Percentiles rank a stretch among this genome's conserved stretches.
phyloP scores from a whole-genome alignment of 1,139 yeast genomes.

The Candida pseudocylindracea region DNA sequence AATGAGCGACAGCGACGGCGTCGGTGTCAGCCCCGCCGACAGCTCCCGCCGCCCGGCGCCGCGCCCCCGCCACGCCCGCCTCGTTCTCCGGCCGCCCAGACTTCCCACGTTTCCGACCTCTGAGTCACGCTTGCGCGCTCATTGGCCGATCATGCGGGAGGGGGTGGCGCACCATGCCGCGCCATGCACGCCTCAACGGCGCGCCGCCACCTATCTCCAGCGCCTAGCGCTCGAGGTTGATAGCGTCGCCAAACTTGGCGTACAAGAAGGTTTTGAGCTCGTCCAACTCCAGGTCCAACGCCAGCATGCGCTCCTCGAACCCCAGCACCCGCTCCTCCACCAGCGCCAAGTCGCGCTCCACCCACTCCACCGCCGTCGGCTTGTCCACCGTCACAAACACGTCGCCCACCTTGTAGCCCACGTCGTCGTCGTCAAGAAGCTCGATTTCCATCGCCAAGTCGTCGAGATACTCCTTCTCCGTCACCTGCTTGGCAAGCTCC shows the following conservation, averaged over 20 bases:
- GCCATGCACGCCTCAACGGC: no score
- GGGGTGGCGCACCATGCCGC: no score
- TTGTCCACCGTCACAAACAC: slow-evolving; percentile 49
- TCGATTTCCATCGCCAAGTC: slow-evolving; percentile 77
- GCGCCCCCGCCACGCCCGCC: no score
- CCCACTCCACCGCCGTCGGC: slow-evolving; percentile 34
- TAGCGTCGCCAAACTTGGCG: slow-evolving; percentile 76
- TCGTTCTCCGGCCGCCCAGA: no score
- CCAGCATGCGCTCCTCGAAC: slow-evolving; percentile 23
- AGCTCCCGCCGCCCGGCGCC: no score
- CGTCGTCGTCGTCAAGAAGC: slow-evolving; percentile 52
- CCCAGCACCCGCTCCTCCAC: slow-evolving; percentile 25
- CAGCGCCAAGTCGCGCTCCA: slow-evolving; percentile 36
- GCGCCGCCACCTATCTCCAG: no score
- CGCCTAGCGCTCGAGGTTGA: slow-evolving; percentile 42
- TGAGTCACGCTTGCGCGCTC: no score
- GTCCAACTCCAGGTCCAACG: slow-evolving; percentile 28
- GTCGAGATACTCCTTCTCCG: slow-evolving; percentile 74
- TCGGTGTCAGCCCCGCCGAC: no score
- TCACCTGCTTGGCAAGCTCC: slow-evolving; percentile 24
- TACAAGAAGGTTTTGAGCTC: slow-evolving; percentile 53
- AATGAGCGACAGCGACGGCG: no score
- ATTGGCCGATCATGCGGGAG: no score
- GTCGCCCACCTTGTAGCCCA: slow-evolving; percentile 59
- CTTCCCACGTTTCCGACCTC: no score